Conservation (phyloP, 2,329 filamentous ascomycete species). For the Bipolaris bicolor region DNA sequence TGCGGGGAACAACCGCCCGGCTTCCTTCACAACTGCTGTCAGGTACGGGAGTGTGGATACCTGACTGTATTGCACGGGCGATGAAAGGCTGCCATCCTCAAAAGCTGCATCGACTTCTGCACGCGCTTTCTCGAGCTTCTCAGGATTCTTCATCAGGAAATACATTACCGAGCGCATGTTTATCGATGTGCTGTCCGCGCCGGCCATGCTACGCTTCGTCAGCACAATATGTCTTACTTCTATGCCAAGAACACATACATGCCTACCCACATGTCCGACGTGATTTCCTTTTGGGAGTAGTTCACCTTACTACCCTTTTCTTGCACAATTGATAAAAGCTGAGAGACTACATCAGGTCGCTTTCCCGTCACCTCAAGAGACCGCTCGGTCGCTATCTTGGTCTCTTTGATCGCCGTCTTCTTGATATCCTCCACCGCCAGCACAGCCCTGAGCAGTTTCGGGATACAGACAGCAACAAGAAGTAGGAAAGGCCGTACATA, state of each 20-base stretch:
- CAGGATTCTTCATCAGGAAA: constrained; percentile 45
- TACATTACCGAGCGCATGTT: constrained; percentile 48
- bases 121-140: constrained; percentile 16
- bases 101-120: constrained; percentile 29
- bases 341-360: constrained; percentile 39
- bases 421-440: constrained; percentile 24
- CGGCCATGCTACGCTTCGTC: constrained; percentile 37
- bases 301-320: constrained; percentile 40
- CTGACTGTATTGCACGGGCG: constrained; percentile 45
- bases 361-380: constrained; percentile 17
- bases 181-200: constrained; percentile 47
- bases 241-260: constrained; percentile 31
- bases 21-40: constrained; percentile 77
- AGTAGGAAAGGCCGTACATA: constrained; percentile 17
- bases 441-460: constrained; percentile 30
- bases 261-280: constrained; percentile 35
- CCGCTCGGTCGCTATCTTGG: constrained; percentile 18
- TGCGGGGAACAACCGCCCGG: constrained; percentile 75
- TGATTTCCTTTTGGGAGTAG: constrained; percentile 36
- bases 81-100: constrained; percentile 14
- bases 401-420: constrained; percentile 25
- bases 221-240: background rate
- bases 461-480: constrained; percentile 21
- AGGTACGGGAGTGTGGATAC: constrained; percentile 73
- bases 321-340: constrained; percentile 37